Conservation (phyloP, 495 filamentous ascomycete species). For the Aspergillus sparsus region DNA sequence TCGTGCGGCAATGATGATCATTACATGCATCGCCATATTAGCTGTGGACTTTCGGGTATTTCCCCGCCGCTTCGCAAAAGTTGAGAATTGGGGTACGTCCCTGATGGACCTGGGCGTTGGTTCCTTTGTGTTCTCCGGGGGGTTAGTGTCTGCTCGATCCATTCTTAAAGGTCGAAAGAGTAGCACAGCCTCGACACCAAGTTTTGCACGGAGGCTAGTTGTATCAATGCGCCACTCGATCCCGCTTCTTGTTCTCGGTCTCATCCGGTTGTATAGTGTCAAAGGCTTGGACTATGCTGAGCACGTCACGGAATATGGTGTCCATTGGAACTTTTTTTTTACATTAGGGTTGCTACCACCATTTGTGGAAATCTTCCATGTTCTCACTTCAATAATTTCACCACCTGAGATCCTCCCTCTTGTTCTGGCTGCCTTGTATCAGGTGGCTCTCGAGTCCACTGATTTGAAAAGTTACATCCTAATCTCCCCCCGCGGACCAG, state of each 20-base stretch:
- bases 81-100: slow-evolving; percentile 96
- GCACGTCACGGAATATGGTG: slow-evolving; percentile 96
- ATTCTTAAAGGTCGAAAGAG: slow-evolving; percentile 68
- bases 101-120: slow-evolving; percentile 98
- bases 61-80: slow-evolving; percentile 93
- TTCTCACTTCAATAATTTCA: slow-evolving; percentile 56
- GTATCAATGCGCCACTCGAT: slow-evolving; percentile 74
- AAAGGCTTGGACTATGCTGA: slow-evolving; percentile 96
- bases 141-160: slow-evolving; percentile 87
- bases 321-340: slow-evolving; percentile 99
- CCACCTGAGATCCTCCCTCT: slow-evolving; percentile 74
- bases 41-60: slow-evolving; percentile 95
- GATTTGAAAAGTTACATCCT: slow-evolving; percentile 80
- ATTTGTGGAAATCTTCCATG: slow-evolving; percentile 84
- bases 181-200: slow-evolving; percentile 28
- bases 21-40: slow-evolving; percentile 91
- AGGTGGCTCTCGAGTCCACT: slow-evolving; percentile 74
- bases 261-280: slow-evolving; percentile 81
- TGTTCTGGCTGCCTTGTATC: slow-evolving; percentile 64
- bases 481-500: slow-evolving; percentile 69
- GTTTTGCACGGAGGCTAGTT: slow-evolving; percentile 57
- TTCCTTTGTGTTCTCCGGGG: slow-evolving; percentile 94
- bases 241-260: slow-evolving; percentile 77
- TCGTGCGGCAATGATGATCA: slow-evolving; percentile 86
- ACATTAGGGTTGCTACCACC: slow-evolving; percentile 87